Conservation (phyloP, 352 stramenopile genomes). For the Hyaloperonospora arabidopsidis region DNA sequence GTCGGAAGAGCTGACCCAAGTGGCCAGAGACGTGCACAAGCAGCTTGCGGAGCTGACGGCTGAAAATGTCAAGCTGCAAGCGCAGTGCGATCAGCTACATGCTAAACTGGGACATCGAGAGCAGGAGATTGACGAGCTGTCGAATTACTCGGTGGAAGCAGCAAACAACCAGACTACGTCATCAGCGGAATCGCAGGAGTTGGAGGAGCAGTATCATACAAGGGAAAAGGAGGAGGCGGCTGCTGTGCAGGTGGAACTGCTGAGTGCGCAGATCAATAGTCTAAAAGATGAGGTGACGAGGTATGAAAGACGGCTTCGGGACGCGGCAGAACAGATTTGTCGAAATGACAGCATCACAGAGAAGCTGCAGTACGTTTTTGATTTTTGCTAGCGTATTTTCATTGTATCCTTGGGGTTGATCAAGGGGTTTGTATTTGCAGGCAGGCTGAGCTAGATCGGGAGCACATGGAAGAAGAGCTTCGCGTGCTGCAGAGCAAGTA, state of each 20-base stretch:
- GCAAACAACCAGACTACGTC: slow-evolving; percentile 20
- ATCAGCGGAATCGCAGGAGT: slow-evolving; percentile 23
- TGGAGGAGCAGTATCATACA: slow-evolving; percentile 31
- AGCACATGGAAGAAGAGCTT: slow-evolving; percentile 47
- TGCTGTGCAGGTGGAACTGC: slow-evolving; percentile 60
- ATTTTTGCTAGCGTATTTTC: neutral
- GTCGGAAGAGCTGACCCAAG: slow-evolving; percentile 20
- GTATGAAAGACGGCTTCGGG: slow-evolving; percentile 66
- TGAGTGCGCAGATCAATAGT: slow-evolving; percentile 60
- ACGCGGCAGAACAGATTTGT: slow-evolving; percentile 45
- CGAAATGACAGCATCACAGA: slow-evolving; percentile 37
- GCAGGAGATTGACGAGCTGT: slow-evolving; percentile 57
- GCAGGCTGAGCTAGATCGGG: slow-evolving; percentile 38
- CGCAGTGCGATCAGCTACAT: slow-evolving; percentile 33
- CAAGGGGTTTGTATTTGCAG: slow-evolving; percentile 13
- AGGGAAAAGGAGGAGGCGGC: slow-evolving; percentile 35
- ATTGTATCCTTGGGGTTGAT: neutral
- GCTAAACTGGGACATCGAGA: slow-evolving; percentile 58
- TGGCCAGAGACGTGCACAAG: slow-evolving; percentile 39
- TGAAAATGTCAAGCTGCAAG: slow-evolving; percentile 41
- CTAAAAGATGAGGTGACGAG: slow-evolving; percentile 76
- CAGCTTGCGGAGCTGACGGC: slow-evolving; percentile 37
- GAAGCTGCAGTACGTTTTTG: slow-evolving; percentile 39
- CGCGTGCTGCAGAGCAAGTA: slow-evolving; percentile 41
- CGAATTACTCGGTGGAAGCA: slow-evolving; percentile 38